Conservation (phyloP, 768 basidiomycete genomes). For the Suillus decipiens region DNA sequence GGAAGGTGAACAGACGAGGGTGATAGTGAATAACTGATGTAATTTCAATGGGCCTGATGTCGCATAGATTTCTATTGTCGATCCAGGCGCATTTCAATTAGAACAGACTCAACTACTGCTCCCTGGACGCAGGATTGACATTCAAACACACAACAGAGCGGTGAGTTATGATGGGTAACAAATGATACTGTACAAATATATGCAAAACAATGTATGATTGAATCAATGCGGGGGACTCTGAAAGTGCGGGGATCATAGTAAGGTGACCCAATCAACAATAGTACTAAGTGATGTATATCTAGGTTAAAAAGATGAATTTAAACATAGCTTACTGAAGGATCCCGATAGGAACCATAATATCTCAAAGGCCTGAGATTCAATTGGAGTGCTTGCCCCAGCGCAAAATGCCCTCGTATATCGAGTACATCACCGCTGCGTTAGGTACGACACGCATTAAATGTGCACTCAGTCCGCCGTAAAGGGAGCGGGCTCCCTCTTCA, state of each 20-base stretch:
- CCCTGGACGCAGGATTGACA: conserved; percentile 5
- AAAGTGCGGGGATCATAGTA: conserved; percentile 14
- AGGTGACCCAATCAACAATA: conserved; percentile 18
- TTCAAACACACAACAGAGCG: conserved; percentile 19
- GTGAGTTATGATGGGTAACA: conserved; percentile 27
- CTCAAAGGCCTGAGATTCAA: neutral
- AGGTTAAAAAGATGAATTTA: neutral
- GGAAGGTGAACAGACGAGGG: conserved; percentile 29
- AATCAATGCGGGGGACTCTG: conserved; percentile 17
- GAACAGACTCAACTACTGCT: neutral
- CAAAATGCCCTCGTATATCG: conserved; percentile 86
- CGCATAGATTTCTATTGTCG: neutral
- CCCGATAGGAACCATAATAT: neutral
- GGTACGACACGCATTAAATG: conserved; percentile 97
- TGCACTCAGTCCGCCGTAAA: conserved; percentile 92
- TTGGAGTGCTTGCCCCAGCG: conserved; percentile 46
- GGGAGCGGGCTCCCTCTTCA: conserved; percentile 84
- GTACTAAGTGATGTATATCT: conserved; percentile 11
- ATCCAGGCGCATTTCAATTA: neutral
- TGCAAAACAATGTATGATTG: conserved; percentile 23
- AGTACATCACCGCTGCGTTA: conserved; percentile 96
- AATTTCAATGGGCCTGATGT: too few species aligned
- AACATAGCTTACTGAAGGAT: neutral
- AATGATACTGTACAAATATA: conserved; percentile 9
- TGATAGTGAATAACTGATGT: too few species aligned